These are phyloP conservation scores for Hyaloscypha hepaticicola DNA, from an alignment of 495 filamentous ascomycete genomes.

Conservation along the genomic window DNA sequence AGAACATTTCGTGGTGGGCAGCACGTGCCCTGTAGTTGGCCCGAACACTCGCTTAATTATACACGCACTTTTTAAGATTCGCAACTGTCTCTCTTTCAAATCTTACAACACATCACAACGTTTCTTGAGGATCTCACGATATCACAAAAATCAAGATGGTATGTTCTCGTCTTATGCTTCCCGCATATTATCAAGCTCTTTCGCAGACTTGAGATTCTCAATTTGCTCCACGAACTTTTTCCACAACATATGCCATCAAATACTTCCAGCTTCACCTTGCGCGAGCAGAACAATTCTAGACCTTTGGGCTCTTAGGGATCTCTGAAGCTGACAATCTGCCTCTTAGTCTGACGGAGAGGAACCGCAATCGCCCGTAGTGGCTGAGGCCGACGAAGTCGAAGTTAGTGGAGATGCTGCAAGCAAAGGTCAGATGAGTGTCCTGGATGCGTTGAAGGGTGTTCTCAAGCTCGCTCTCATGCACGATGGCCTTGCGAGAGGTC, in stretches of 20 bases:
- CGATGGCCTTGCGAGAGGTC: constrained; percentile 96
- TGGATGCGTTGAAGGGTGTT: constrained; percentile 96
- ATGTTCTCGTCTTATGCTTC: constrained; percentile 25
- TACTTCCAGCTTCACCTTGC: background rate
- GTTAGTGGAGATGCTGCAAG: constrained; percentile 77
- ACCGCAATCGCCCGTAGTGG: constrained; percentile 58
- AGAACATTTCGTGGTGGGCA: background rate
- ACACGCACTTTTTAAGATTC: background rate
- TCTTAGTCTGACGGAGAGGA: constrained; percentile 68
- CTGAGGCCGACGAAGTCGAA: constrained; percentile 84
- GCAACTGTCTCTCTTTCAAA: background rate
- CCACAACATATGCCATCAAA: background rate
- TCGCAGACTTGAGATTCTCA: background rate
- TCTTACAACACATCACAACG: constrained; percentile 7
- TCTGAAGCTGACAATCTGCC: constrained; percentile 5
- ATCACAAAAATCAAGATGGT: constrained; percentile 53
- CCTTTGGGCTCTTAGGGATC: background rate
- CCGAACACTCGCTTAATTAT: background rate
- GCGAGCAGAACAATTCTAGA: background rate
- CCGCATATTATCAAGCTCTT: background rate
- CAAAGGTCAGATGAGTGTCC: constrained; percentile 94
- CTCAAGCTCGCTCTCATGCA: constrained; percentile 98
- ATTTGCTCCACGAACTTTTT: background rate
- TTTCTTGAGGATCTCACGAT: constrained; percentile 32
- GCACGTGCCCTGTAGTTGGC: background rate